Evolutionary conservation across 768 basidiomycete genomes (phyloP), one percentile per base, ranked within the genome.

Genomic region (Suillus hirtellus): DNA sequence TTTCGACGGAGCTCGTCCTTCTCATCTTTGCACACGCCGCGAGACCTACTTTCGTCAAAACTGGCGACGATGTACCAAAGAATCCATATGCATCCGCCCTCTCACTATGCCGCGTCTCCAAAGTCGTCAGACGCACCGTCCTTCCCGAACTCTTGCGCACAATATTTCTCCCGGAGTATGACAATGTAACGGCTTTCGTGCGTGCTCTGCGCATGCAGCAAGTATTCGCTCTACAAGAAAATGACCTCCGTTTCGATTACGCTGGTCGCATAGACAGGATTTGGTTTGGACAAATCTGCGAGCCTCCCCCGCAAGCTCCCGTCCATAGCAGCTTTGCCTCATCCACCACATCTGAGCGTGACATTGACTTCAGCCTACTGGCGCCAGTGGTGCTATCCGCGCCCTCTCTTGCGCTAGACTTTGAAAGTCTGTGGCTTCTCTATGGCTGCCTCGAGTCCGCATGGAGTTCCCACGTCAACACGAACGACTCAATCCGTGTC

Each of bases 131-230:
- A 19, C 71, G 66, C 17, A 68, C 69, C 24, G 69, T 73, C 27
- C 80, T 82, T 76, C 78, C 75, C 31, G 66, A 72, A 59, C 72
- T 82, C 59, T 73, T 81, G 10, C 73, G 75, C 60, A 80, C 77
- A 19, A 75, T 82, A 4, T 61, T 79, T 24, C 72, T 81, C 43
- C 62, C 67, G 50, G 38, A 42, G 3, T 40, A 58, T 5, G 17
- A 19, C 0, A 58, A 58, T 9, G 40, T 31, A 3, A 31, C 15
- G 11, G 24, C 40, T 27, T 81, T 82, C 69, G 68, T 76, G 35
- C 64, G 69, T 52, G 67, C 76, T 40, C 64, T 81, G 12, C 67
- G 70, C 6, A 67, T 70, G n/a, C 78, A 78, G 64, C 43, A 53
- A 27, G 17, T 56, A 5, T 64, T 69, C 19, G 38, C 47, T 1